These are phyloP conservation scores for Penicillium roqueforti DNA, from an alignment of 495 filamentous ascomycete genomes.

Conservation along the genomic window DNA sequence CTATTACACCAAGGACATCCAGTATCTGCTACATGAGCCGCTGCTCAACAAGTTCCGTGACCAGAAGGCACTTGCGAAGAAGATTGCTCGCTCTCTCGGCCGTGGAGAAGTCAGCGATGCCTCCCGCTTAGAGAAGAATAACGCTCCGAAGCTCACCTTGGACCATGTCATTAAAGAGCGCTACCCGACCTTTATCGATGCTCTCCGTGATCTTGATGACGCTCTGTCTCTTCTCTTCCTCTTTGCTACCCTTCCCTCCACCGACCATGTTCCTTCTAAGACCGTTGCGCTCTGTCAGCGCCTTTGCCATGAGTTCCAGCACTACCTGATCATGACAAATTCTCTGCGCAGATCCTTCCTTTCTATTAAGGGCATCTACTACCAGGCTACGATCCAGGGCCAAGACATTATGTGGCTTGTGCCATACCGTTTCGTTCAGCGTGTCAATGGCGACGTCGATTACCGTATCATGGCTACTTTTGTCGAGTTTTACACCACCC, in stretches of 20 bases:
- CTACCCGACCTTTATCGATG: constrained; percentile 95
- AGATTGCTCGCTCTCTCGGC: constrained; percentile 86
- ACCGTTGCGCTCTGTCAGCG: constrained; percentile 90
- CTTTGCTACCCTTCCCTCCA: constrained; percentile 93
- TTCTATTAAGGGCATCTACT: constrained; percentile 99
- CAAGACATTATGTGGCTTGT: constrained; percentile 97
- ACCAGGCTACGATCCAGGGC: constrained; percentile 97
- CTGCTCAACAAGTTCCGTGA: constrained; percentile 94
- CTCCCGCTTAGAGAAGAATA: constrained; percentile 74
- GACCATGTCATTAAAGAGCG: constrained; percentile 97
- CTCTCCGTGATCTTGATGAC: constrained; percentile 91
- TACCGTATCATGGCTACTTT: constrained; percentile 99
- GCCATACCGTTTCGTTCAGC: constrained; percentile 94
- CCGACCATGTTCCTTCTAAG: constrained; percentile 79
- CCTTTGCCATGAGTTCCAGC: constrained; percentile 89
- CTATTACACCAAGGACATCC: constrained; percentile 98
- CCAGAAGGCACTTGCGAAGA: constrained; percentile 93
- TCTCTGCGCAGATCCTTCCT: constrained; percentile 92
- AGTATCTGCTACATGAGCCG: constrained; percentile 95
- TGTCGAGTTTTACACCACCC: constrained; percentile 95
- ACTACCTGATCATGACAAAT: constrained; percentile 89
- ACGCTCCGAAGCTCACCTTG: constrained; percentile 78
- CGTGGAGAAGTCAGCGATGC: constrained; percentile 88
- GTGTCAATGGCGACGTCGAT: constrained; percentile 87
- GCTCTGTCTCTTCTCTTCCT: constrained; percentile 95